Conservation (phyloP, 495 filamentous ascomycete genomes). For the Patellaria atrata region DNA sequence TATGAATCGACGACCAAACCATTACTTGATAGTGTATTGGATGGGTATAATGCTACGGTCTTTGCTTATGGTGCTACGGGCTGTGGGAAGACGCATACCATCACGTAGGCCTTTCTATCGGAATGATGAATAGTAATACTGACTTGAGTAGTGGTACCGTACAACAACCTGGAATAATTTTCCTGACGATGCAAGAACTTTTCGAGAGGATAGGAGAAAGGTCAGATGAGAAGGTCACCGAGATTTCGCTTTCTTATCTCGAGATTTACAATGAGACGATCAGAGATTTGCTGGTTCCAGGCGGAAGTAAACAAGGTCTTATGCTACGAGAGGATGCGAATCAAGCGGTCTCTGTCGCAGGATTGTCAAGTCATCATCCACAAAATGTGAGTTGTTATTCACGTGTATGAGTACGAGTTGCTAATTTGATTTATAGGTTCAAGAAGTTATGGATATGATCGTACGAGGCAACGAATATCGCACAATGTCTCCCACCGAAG, state of each 20-base stretch:
- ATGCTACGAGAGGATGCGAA: slow-evolving; percentile 93
- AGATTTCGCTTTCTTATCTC: slow-evolving; percentile 86
- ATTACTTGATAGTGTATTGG: slow-evolving; percentile 85
- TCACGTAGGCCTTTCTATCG: slow-evolving; percentile 31
- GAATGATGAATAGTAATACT: slow-evolving; percentile 2
- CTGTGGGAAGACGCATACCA: slow-evolving; percentile 97
- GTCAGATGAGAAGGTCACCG: slow-evolving; percentile 70
- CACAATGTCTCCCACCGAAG: slow-evolving; percentile 93
- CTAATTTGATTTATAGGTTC: slow-evolving; percentile 24
- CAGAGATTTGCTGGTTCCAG: slow-evolving; percentile 78
- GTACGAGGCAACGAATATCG: slow-evolving; percentile 85
- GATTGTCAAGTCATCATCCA: slow-evolving; percentile 82
- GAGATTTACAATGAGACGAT: slow-evolving; percentile 99
- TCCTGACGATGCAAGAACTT: slow-evolving; percentile 95
- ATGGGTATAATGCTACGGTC: slow-evolving; percentile 97
- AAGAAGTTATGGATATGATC: slow-evolving; percentile 99
- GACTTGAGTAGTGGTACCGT: slow-evolving; percentile 53
- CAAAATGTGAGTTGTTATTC: slow-evolving; percentile 44
- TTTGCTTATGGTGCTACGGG: slow-evolving; percentile 98
- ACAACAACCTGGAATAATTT: slow-evolving; percentile 94
- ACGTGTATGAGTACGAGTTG: too few relatives aligned
- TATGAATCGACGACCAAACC: slow-evolving; percentile 87
- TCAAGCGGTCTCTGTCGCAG: slow-evolving; percentile 83
- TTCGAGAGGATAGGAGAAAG: slow-evolving; percentile 89
- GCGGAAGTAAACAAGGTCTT: slow-evolving; percentile 70